Evolutionary conservation across 129 eudicot species (phyloP), one percentile per base, ranked within the genome.

Genomic region (Cynara cardunculus): DNA sequence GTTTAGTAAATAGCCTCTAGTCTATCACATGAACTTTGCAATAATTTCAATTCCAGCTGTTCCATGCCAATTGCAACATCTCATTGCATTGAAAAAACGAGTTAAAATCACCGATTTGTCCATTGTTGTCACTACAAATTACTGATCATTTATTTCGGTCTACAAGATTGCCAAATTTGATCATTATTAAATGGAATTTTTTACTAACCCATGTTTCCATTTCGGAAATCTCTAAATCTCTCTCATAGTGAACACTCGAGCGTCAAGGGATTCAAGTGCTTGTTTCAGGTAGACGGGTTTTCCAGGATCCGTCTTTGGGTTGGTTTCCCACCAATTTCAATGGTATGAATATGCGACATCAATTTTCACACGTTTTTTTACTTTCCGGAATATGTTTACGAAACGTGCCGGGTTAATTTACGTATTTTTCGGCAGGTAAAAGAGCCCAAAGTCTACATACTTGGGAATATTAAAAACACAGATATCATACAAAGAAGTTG

Each of bases 221-320:
- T 65, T n/a, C 64, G 61, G 19, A 32, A 74, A 41, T 65, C 26
- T 67, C 24, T 74, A 28, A 56, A 75, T 71, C 25, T 72, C 61
- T 56, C 30, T 49, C 24, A 72, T 65, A 96, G 99, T 71, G 99
- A 96, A 84, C 92, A 92, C 76, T 75, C 83, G 26, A 78, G 71
- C 80, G 88, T 92, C 79, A 85, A 83, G 27, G 99, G 99, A 56
- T 96, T 76, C 82, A 73, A 86, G 71, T 96, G 99, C 86, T 87
- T 96, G 80, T 84, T 92, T 76, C 26, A 80, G 53, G 87, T 81
- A 39, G 82, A 88, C 53, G 99, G 98, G 25, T 96, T 92, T 76
- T 86, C 99, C 21, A 88, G 88, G 82, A 80, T 85, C 80, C 92
- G 32, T 28, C 87, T 87, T 72, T 84, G 61, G 27, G 82, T 30